These are phyloP conservation scores for Lipomyces kockii DNA, from an alignment of 805 yeast genomes.

Conservation along the genomic window DNA sequence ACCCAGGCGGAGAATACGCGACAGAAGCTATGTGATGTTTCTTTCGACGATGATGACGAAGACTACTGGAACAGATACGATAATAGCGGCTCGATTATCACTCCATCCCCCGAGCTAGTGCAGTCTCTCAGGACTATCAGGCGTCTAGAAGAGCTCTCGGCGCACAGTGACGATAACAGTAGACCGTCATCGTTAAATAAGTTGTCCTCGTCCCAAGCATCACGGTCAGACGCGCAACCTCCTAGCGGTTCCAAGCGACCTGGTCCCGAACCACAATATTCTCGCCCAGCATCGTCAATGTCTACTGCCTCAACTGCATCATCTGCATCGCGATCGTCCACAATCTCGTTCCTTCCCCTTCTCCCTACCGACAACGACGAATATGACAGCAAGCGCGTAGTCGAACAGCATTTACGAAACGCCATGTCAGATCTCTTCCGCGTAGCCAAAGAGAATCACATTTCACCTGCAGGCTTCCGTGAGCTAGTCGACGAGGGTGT, in stretches of 20 bases:
- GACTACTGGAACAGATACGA: slow-evolving; percentile 19
- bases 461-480: neutral
- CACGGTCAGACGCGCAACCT: neutral
- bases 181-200: neutral
- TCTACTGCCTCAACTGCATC: neutral
- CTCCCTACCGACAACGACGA: slow-evolving; percentile 7
- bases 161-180: slow-evolving; percentile 3
- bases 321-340: neutral
- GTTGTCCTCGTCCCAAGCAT: neutral
- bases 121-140: slow-evolving; percentile 3
- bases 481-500: neutral
- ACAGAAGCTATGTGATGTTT: neutral
- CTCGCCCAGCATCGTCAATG: neutral
- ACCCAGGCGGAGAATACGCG: slow-evolving; percentile 6
- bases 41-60: slow-evolving; percentile 14
- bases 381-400: neutral
- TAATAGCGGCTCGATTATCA: neutral
- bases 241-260: neutral
- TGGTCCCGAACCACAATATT: neutral
- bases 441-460: neutral
- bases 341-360: slow-evolving; percentile 10
- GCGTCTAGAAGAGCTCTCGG: slow-evolving; percentile 3
- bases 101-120: slow-evolving; percentile 16
- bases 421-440: neutral
- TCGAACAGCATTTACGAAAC: neutral